Conservation (phyloP, 768 basidiomycete species). For the Neoboletus magnificus region DNA sequence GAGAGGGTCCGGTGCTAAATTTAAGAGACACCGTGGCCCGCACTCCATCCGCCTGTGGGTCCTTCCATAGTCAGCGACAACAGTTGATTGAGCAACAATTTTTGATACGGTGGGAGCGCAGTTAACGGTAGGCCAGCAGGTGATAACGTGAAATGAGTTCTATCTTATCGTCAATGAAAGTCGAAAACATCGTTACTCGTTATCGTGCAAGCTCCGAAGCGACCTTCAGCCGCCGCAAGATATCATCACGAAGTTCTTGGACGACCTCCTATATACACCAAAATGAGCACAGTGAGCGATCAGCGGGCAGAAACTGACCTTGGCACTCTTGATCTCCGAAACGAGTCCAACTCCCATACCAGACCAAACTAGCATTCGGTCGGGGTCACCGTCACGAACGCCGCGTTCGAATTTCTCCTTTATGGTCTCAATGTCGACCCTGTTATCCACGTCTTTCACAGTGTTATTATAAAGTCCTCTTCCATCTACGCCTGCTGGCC, state of each 20-base stretch:
- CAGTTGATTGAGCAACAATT: conserved; percentile 4
- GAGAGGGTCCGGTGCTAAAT: conserved; percentile 7
- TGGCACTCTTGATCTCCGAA: conserved; percentile 39
- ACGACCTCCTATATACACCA: conserved; percentile 47
- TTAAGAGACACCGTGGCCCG: conserved; percentile 5
- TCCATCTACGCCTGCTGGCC: conserved; percentile 63
- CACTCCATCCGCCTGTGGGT: conserved; percentile 1
- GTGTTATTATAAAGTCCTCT: conserved; percentile 46
- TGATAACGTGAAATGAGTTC: conserved; percentile 2
- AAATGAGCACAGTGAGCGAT: conserved; percentile 1
- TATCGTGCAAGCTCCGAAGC: conserved; percentile 25
- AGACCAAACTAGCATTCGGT: conserved; percentile 62
- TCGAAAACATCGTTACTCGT: conserved; percentile 13
- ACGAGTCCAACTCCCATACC: conserved; percentile 63
- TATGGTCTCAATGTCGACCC: conserved; percentile 42
- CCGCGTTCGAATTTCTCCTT: conserved; percentile 47
- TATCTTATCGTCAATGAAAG: conserved; percentile 22
- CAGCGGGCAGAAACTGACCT: conserved; percentile 29
- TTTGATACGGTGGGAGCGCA: conserved; percentile 21
- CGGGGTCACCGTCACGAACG: conserved; percentile 41
- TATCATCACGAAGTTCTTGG: conserved; percentile 49
- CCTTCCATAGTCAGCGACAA: conserved; percentile 3
- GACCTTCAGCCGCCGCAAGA: conserved; percentile 33
- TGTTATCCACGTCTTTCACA: conserved; percentile 53
- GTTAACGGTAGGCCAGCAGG: background rate